Percentiles rank a stretch among this genome's conserved stretches.
These are phyloP conservation scores for Fistulifera pelliculosa DNA, from an alignment of 108 stramenopile genomes.

Conservation along the genomic window DNA sequence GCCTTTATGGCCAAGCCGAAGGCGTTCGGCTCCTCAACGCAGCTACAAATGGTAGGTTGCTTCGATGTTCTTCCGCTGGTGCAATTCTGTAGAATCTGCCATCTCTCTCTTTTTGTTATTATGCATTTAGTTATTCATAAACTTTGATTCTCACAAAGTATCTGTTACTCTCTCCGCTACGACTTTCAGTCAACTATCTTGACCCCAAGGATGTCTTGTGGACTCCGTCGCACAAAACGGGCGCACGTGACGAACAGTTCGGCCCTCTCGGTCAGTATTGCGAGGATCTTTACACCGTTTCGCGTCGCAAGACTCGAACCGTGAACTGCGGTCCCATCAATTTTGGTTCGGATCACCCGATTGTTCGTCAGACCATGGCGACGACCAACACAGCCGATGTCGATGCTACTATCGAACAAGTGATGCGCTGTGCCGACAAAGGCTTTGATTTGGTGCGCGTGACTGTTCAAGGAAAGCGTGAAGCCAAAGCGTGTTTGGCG, in stretches of 20 bases:
- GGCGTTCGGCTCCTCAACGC: no score
- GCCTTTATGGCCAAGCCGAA: no score
- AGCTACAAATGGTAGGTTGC: no score
- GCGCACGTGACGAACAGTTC: conserved; percentile 62
- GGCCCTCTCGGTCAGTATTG: conserved; percentile 78
- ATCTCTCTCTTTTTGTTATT: no score
- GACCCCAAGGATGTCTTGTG: conserved; percentile 53
- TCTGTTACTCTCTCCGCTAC: no score
- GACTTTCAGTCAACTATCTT: background rate
- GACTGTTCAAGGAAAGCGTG: conserved; percentile 89
- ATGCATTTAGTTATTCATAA: no score
- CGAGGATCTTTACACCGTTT: conserved; percentile 59
- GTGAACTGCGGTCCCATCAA: conserved; percentile 83
- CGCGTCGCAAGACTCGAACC: conserved; percentile 75
- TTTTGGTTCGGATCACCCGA: conserved; percentile 93
- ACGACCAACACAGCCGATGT: conserved; percentile 94
- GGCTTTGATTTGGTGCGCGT: conserved; percentile 92
- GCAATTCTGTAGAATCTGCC: no score
- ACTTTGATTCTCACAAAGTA: no score
- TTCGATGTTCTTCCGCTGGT: no score
- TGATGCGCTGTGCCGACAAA: conserved; percentile 90
- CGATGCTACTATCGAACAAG: conserved; percentile 89
- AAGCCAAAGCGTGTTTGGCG: conserved; percentile 76
- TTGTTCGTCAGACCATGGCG: conserved; percentile 96
- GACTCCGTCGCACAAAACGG: conserved; percentile 82